phyloP scores from a whole-genome alignment of 2,329 filamentous ascomycete genomes.

The Epichloe uncinata region DNA sequence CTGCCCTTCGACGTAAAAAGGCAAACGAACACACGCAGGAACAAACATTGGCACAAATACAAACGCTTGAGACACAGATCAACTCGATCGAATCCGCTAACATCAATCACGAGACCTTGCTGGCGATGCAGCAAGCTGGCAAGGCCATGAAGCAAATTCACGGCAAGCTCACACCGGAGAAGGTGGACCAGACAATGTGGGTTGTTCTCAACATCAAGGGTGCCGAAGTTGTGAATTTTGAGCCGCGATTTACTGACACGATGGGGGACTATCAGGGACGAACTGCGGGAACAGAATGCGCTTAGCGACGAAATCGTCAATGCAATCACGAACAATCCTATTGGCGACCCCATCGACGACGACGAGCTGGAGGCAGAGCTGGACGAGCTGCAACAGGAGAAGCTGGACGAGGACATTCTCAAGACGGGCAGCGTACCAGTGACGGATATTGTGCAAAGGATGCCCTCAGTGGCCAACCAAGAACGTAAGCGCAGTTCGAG shows the following conservation, averaged over 20 bases:
- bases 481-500: conserved; percentile 50
- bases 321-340: conserved; percentile 61
- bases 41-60: conserved; percentile 80
- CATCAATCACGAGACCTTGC: conserved; percentile 93
- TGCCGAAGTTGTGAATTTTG: too few relatives aligned
- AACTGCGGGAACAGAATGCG: conserved; percentile 79
- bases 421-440: conserved; percentile 77
- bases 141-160: conserved; percentile 90
- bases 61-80: conserved; percentile 87
- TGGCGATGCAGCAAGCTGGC: conserved; percentile 85
- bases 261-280: conserved; percentile 47
- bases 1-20: conserved; percentile 88
- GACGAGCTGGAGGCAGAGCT: conserved; percentile 76
- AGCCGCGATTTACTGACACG: not conserved
- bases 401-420: conserved; percentile 87
- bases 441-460: conserved; percentile 58
- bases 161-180: conserved; percentile 78
- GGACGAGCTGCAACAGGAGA: conserved; percentile 77
- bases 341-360: conserved; percentile 66
- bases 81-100: conserved; percentile 96
- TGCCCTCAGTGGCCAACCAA: conserved; percentile 62
- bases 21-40: conserved; percentile 81
- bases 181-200: conserved; percentile 91
- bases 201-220: conserved; percentile 20
- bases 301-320: conserved; percentile 87